Evolutionary conservation across 2,329 filamentous ascomycete species (phyloP), one percentile per base, ranked within the genome.

Genomic region (Xylariaceae sp.): DNA sequence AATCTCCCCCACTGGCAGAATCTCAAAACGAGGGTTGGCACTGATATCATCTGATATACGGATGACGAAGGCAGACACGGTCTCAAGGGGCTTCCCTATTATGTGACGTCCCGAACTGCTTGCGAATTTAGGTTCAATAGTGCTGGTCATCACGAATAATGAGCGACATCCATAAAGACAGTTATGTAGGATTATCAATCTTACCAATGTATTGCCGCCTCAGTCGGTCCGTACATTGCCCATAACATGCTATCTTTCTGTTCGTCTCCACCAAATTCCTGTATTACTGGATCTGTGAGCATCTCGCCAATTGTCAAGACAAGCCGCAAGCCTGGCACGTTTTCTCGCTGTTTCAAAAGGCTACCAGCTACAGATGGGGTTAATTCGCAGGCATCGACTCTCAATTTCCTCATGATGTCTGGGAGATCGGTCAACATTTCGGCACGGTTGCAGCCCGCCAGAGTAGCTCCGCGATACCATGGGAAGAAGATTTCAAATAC

Each of bases 401-500:
- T 62, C 67, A 94, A 74, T 11, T 65, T 61, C 11, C 75, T 80
- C 50, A 96, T 82, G 11, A 82, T 76, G 0, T 71, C 76, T 1
- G 87, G 82, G 18, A 96, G 77, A 62, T 96, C 83, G 53, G 87
- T 81, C 39, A 96, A 75, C 74, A 96, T 81, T 32, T 80, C 74
- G 43, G 75, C 73, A 27, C 90, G 81, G 48, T 83, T 78, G 57
- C 85, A 89, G 48, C 82, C 80, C 42, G 92, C 81, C 2, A 96
- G 71, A 0, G 89, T 95, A 18, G 73, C 74, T 2, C 87, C 87
- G 49, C 89, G 77, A 54, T 84, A 86, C 14, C 91, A 72, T 0
- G 91, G 87, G 57, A 96, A 96, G 75, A 96, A 96, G 6, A 95
- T 91, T 65, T 96, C 91, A 65, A 96, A 96, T 6, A 96, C 86